Evolutionary conservation across 495 filamentous ascomycete species (phyloP).

Genomic region (Talaromyces trachyspermus): DNA sequence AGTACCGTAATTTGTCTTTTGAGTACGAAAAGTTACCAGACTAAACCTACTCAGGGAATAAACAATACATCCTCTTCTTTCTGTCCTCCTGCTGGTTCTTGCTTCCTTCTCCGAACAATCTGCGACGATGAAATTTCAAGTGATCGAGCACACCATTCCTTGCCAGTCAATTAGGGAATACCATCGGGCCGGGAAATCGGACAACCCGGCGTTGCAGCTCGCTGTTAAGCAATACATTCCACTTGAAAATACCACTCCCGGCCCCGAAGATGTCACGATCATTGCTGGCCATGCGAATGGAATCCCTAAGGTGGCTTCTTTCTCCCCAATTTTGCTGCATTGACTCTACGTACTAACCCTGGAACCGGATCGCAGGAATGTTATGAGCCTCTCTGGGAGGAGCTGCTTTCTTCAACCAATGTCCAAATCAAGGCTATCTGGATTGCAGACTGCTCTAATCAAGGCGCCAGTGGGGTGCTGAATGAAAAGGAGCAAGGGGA

Average conservation of each 20-base stretch:
- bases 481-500: conserved; percentile 61
- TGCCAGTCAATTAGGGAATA: background rate
- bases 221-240: conserved; percentile 69
- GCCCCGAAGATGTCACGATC: conserved; percentile 60
- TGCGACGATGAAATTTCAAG: background rate
- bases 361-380: conserved; percentile 43
- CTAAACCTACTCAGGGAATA: background rate
- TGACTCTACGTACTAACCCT: background rate
- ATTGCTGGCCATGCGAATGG: conserved; percentile 68
- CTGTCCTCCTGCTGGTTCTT: background rate
- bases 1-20: background rate
- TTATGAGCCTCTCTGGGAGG: conserved; percentile 71
- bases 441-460: conserved; percentile 62
- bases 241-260: conserved; percentile 41
- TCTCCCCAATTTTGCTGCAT: background rate
- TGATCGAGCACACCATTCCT: background rate
- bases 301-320: conserved; percentile 54
- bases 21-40: background rate
- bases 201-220: conserved; percentile 34
- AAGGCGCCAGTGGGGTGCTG: conserved; percentile 58
- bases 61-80: too few relatives aligned
- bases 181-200: background rate
- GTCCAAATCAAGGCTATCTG: conserved; percentile 56
- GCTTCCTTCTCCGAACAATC: background rate
- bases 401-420: conserved; percentile 39